phyloP scores from a whole-genome alignment of 257 asterid genomes.

The Striga asiatica region DNA sequence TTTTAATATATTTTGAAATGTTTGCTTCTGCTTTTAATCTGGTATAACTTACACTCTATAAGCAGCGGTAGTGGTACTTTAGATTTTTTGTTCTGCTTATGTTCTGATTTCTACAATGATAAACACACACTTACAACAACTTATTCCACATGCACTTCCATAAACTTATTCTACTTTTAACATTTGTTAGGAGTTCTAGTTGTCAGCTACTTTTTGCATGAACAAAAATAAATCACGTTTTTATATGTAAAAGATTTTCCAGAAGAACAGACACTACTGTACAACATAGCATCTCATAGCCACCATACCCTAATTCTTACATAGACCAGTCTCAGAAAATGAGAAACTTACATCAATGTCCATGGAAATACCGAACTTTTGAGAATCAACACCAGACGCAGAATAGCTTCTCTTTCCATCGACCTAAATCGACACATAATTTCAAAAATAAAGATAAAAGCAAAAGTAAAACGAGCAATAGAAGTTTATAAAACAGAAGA shows the following conservation, averaged over 20 bases:
- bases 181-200: neutral
- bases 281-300: too few relatives aligned
- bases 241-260: neutral
- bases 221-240: neutral
- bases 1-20: too few relatives aligned
- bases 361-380: constrained; percentile 19
- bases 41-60: too few relatives aligned
- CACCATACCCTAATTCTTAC: neutral
- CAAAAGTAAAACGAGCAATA: constrained; percentile 1
- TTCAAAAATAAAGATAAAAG: constrained; percentile 6
- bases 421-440: constrained; percentile 21
- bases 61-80: too few relatives aligned
- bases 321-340: neutral
- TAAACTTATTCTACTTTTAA: neutral
- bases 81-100: too few relatives aligned
- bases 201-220: neutral
- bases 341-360: constrained; percentile 2
- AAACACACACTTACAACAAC: neutral
- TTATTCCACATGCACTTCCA: neutral
- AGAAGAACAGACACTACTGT: too few relatives aligned
- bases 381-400: constrained; percentile 10
- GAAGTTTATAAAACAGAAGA: neutral
- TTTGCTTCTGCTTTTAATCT: too few relatives aligned
- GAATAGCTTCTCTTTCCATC: constrained; percentile 18
- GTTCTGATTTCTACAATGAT: too few relatives aligned